Conservation (phyloP, 2,329 filamentous ascomycete species). For the Nannizzia gypsea region DNA sequence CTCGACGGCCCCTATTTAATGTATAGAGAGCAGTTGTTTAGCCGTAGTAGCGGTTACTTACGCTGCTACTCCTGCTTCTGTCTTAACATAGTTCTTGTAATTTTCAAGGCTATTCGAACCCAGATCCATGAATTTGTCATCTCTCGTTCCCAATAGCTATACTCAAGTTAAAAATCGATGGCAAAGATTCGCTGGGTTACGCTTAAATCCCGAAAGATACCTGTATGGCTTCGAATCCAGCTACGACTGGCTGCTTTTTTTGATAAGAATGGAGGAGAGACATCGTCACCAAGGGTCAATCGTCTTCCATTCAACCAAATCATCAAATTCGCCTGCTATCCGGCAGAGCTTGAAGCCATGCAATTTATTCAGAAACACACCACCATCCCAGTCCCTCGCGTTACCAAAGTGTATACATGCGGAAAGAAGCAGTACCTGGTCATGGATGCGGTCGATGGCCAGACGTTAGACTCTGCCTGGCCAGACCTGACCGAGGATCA, state of each 20-base stretch:
- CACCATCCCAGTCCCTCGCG: constrained; percentile 6
- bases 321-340: constrained; percentile 4
- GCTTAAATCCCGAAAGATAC: not conserved
- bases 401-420: constrained; percentile 5
- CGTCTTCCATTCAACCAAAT: not conserved
- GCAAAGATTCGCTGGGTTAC: not conserved
- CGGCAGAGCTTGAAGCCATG: constrained; percentile 6
- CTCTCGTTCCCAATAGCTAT: not conserved
- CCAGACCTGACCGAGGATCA: constrained; percentile 5
- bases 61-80: no score
- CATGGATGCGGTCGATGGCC: constrained; percentile 3
- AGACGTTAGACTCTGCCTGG: constrained; percentile 3
- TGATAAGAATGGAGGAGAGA: not conserved
- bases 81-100: no score
- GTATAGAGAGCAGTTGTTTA: no score
- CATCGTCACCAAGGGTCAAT: not conserved
- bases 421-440: constrained; percentile 4
- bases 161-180: not conserved
- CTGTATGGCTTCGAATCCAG: not conserved
- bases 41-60: no score
- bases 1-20: not conserved
- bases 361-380: constrained; percentile 6
- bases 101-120: no score
- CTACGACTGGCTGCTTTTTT: not conserved
- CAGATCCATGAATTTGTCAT: no score